A percentile compares a stretch with the other conserved stretches of the same genome.
Evolutionary conservation across 2,329 filamentous ascomycete genomes (phyloP).

Genomic region (Ophiobolus disseminans): DNA sequence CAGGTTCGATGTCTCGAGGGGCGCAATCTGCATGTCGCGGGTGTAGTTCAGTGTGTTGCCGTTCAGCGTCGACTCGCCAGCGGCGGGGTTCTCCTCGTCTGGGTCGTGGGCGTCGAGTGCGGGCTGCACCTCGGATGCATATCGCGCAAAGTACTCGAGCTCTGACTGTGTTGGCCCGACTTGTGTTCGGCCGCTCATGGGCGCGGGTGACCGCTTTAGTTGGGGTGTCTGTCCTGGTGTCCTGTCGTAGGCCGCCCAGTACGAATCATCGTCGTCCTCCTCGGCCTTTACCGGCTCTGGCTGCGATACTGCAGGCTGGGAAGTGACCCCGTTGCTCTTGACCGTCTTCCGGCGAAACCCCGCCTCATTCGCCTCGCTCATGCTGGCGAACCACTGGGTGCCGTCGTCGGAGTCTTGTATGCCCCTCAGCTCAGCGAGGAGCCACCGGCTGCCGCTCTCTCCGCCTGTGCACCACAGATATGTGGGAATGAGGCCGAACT

Average conservation of each 20-base stretch:
- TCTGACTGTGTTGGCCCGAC: constrained; percentile 57
- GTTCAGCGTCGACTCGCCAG: constrained; percentile 60
- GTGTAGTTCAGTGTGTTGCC: constrained; percentile 56
- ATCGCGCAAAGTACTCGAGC: constrained; percentile 77
- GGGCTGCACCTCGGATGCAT: constrained; percentile 76
- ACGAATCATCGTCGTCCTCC: constrained; percentile 75
- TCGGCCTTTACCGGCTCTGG: constrained; percentile 25
- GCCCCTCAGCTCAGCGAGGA: constrained; percentile 72
- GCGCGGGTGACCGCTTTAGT: constrained; percentile 68
- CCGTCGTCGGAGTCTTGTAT: constrained; percentile 64
- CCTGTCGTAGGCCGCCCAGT: constrained; percentile 81
- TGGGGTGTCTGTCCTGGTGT: constrained; percentile 58
- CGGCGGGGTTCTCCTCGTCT: constrained; percentile 66
- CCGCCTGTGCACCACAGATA: constrained; percentile 75
- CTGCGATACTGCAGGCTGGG: constrained; percentile 14
- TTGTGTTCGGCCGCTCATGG: constrained; percentile 50
- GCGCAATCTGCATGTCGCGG: constrained; percentile 53
- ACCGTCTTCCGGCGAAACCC: constrained; percentile 40
- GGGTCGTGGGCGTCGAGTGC: constrained; percentile 82
- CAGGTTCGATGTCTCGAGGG: constrained; percentile 49
- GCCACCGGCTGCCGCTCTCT: constrained; percentile 71
- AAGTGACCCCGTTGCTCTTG: constrained; percentile 24
- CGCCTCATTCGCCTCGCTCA: constrained; percentile 67
- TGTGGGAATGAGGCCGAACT: constrained; percentile 68
- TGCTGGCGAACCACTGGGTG: constrained; percentile 63